Percentiles rank a stretch among this genome's conserved stretches.
Conservation (phyloP, 805 yeast species). For the Metschnikowia cubensis region DNA sequence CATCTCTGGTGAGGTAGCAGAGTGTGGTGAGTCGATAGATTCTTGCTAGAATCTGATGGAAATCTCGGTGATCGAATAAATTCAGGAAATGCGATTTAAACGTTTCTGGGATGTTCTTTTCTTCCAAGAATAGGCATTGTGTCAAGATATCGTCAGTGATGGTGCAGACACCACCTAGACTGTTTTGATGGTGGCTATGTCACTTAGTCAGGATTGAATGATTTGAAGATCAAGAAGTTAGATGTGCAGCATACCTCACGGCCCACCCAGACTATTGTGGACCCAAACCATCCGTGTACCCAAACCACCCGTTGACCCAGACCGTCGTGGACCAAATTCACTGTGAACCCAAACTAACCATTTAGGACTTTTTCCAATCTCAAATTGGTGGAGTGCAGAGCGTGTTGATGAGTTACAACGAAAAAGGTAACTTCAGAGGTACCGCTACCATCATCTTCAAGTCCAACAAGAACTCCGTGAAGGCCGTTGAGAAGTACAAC, state of each 20-base stretch:
- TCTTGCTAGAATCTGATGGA: neutral
- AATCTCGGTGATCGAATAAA: neutral
- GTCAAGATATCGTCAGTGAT: neutral
- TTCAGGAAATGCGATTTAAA: neutral
- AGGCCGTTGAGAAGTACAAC: slow-evolving; percentile 79
- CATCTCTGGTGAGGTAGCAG: too few species aligned
- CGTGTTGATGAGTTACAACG: slow-evolving; percentile 74
- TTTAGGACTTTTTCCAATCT: slow-evolving; percentile 81
- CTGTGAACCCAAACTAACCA: slow-evolving; percentile 23
- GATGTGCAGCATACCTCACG: neutral
- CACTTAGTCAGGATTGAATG: neutral
- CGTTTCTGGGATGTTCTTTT: neutral
- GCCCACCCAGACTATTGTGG: neutral
- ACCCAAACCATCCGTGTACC: neutral
- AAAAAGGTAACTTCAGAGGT: slow-evolving; percentile 87
- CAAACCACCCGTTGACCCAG: neutral
- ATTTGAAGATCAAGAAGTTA: neutral
- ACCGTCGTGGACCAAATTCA: neutral
- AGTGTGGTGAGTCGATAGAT: too few species aligned
- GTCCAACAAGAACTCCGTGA: slow-evolving; percentile 62
- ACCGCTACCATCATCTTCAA: slow-evolving; percentile 82
- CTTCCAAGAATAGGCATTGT: neutral
- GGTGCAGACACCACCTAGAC: neutral
- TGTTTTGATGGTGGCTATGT: neutral
- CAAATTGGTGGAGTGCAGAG: slow-evolving; percentile 82